phyloP scores from a whole-genome alignment of 371 early-diverging fungal genomes.

The Mycotypha africana region DNA sequence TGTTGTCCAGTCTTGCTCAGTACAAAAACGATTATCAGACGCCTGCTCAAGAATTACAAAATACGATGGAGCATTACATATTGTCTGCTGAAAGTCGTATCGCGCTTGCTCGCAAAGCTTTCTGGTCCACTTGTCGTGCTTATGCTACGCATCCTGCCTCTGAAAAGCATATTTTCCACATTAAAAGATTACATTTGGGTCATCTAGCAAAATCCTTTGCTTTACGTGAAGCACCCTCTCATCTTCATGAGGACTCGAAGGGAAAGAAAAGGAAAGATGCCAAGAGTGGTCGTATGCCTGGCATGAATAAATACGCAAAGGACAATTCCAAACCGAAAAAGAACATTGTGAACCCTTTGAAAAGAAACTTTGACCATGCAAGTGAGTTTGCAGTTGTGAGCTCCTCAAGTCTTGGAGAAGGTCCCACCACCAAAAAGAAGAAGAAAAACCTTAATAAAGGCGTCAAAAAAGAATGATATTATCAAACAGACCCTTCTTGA shows the following conservation, averaged over 20 bases:
- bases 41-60: slow-evolving; percentile 61
- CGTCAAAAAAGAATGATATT: no score
- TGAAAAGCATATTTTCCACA: slow-evolving; percentile 87
- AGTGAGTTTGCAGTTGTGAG: slow-evolving; percentile 41
- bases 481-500: no score
- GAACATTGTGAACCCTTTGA: slow-evolving; percentile 25
- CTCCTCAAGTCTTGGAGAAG: slow-evolving; percentile 15
- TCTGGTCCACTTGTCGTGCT: slow-evolving; percentile 83
- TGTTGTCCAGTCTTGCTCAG: slow-evolving; percentile 39
- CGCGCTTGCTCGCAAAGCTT: slow-evolving; percentile 72
- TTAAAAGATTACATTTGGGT: slow-evolving; percentile 90
- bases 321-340: slow-evolving; percentile 24
- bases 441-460: slow-evolving; percentile 6
- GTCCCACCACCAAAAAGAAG: slow-evolving; percentile 39
- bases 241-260: slow-evolving; percentile 43
- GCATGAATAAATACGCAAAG: slow-evolving; percentile 25
- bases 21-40: slow-evolving; percentile 44
- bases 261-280: slow-evolving; percentile 43
- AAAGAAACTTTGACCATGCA: slow-evolving; percentile 34
- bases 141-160: slow-evolving; percentile 87
- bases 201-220: slow-evolving; percentile 96
- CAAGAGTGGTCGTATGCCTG: slow-evolving; percentile 36
- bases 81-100: slow-evolving; percentile 45
- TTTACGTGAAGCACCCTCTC: slow-evolving; percentile 80
- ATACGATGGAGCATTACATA: slow-evolving; percentile 59